Evolutionary conservation across 148 eudicot species (phyloP).

Genomic region (Hydrangea macrophylla): DNA sequence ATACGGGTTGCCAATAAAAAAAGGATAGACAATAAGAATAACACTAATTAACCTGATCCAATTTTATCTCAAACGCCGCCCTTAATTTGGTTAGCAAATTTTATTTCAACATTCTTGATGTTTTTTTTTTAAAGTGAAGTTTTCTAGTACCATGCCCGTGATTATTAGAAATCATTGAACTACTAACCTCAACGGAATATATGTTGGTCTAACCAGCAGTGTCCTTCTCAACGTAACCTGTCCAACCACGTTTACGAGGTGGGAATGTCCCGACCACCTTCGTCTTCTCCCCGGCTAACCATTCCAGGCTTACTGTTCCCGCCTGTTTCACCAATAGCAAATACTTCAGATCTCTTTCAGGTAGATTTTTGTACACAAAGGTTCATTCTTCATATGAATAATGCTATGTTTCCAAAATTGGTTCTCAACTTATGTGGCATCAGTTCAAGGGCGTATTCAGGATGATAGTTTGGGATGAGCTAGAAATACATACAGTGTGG

Average conservation of each 20-base stretch:
- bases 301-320: conserved; percentile 88
- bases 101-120: background rate
- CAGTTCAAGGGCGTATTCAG: too few relatives aligned
- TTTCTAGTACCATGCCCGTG: background rate
- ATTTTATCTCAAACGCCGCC: too few relatives aligned
- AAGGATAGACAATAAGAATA: too few relatives aligned
- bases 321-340: conserved; percentile 48
- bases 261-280: conserved; percentile 87
- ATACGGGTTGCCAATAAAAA: too few relatives aligned
- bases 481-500: too few relatives aligned
- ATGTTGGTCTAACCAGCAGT: conserved; percentile 98
- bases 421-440: background rate
- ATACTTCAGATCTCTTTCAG: background rate
- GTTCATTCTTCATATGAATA: too few relatives aligned
- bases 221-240: conserved; percentile 96
- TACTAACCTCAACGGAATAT: conserved; percentile 91
- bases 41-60: too few relatives aligned
- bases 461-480: too few relatives aligned
- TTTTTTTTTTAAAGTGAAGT: background rate
- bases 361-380: background rate
- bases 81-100: background rate
- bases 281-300: conserved; percentile 93
- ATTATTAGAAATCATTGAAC: background rate
- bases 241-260: conserved; percentile 73
- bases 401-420: background rate